Evolutionary conservation across 768 basidiomycete species (phyloP), one percentile per base, ranked within the genome.

Genomic region (Tricholoma bakamatsutake): DNA sequence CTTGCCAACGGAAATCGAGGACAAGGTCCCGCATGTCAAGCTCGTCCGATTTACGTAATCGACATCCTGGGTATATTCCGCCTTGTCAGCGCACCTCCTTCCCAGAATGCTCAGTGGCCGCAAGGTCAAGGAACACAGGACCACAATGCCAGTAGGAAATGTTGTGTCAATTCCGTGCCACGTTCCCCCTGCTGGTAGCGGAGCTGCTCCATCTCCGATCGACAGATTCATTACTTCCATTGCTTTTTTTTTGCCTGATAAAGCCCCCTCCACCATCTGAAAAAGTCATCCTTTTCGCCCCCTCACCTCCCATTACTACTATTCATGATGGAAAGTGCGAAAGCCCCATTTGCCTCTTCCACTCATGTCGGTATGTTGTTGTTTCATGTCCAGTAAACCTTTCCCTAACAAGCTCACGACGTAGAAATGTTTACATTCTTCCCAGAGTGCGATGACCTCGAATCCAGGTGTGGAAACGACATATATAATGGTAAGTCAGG

Each of bases 21-120:
- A 55, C 45, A 47, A 39, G 52, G 52, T 34, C 52, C 15, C 18
- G 30, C 31, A 33, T 27, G 24, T 30, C 39, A 53, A 54, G 57
- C 49, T 43, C 37, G 54, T 58, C 61, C 61, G 61, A 59, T 61
- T 64, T 64, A 62, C 50, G 39, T 64, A 59, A 62, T 54, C 17
- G 31, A 40, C 17, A 31, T 15, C 57, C 57, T 59, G 56, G 55
- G 55, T 27, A 30, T 56, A 50, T 54, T 49, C 57, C 51, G 21
- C 21, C 15, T 56, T 55, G 35, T 34, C 18, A 48, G 30, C 27
- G 7, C 24, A 50, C 39, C 49, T 21, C 34, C 35, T 27, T 21
- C 31, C 5, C 21, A 8, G 12, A 45, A 5, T 3, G 21, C 21
- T 24, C 21, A 27, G 21, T 24, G 17, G 8, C 42, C 21, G 21